These are phyloP conservation scores for Backusella luteola DNA, from an alignment of 192 early-diverging fungal genomes.

Conservation along the genomic window DNA sequence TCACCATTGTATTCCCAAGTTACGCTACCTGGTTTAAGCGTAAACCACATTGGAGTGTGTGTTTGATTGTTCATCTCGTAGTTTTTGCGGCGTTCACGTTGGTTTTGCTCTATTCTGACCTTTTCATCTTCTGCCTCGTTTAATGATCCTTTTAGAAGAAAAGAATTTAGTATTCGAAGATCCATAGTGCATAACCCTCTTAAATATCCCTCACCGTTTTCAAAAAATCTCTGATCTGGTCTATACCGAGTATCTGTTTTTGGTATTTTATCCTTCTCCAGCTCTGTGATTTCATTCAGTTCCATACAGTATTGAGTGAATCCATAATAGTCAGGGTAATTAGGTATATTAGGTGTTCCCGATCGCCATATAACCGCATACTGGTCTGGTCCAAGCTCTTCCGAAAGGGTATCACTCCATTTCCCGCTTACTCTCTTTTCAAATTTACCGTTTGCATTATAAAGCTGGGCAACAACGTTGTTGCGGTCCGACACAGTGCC, in stretches of 20 bases:
- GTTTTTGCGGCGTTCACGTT: neutral
- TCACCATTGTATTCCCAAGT: constrained; percentile 83
- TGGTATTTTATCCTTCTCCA: constrained; percentile 60
- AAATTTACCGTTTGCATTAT: constrained; percentile 47
- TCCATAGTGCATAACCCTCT: constrained; percentile 57
- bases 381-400: constrained; percentile 55
- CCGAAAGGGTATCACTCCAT: constrained; percentile 61
- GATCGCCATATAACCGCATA: constrained; percentile 83
- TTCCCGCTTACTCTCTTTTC: constrained; percentile 45
- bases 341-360: constrained; percentile 58
- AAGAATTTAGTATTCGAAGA: neutral
- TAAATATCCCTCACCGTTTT: constrained; percentile 56
- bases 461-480: constrained; percentile 64
- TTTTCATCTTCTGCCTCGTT: constrained; percentile 38
- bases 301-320: constrained; percentile 86
- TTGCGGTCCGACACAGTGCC: constrained; percentile 45
- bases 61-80: constrained; percentile 52
- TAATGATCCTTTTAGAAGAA: neutral
- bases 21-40: constrained; percentile 16
- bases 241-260: constrained; percentile 89
- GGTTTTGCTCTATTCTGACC: neutral
- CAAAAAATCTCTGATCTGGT: constrained; percentile 61
- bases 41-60: constrained; percentile 58
- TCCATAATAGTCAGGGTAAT: constrained; percentile 74
- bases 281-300: constrained; percentile 82